Conservation (phyloP, 2,329 filamentous ascomycete species). For the Trichoderma sp. region DNA sequence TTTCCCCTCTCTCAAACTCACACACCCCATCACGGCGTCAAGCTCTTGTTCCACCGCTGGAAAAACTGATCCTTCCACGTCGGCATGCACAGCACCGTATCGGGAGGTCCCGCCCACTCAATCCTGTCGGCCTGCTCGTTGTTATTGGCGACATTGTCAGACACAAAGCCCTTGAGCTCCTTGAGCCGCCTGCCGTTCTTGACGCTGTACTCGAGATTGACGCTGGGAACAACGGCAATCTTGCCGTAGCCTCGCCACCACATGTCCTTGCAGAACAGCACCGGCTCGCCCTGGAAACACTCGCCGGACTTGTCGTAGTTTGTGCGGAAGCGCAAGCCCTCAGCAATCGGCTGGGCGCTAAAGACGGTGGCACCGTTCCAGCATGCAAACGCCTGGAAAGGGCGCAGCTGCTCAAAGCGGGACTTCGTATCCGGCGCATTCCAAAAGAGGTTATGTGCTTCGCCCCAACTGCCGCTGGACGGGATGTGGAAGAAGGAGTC, state of each 20-base stretch:
- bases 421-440: conserved; percentile 39
- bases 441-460: conserved; percentile 51
- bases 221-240: conserved; percentile 54
- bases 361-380: conserved; percentile 57
- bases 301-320: conserved; percentile 34
- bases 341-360: conserved; percentile 45
- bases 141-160: conserved; percentile 32
- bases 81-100: conserved; percentile 47
- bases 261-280: conserved; percentile 55
- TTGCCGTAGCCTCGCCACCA: conserved; percentile 49
- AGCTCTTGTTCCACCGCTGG: conserved; percentile 35
- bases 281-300: conserved; percentile 54
- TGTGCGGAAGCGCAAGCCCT: conserved; percentile 44
- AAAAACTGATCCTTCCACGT: conserved; percentile 41
- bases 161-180: conserved; percentile 47
- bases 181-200: conserved; percentile 46
- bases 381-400: conserved; percentile 59
- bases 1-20: not conserved
- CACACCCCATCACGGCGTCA: conserved; percentile 8
- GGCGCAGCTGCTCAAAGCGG: conserved; percentile 36
- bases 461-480: conserved; percentile 46
- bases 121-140: conserved; percentile 34
- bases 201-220: conserved; percentile 55
- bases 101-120: conserved; percentile 46
- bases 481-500: conserved; percentile 55